Percentiles rank a stretch among this genome's conserved stretches.
Evolutionary conservation across 768 basidiomycete species (phyloP).

Genomic region (Suillus occidentalis): DNA sequence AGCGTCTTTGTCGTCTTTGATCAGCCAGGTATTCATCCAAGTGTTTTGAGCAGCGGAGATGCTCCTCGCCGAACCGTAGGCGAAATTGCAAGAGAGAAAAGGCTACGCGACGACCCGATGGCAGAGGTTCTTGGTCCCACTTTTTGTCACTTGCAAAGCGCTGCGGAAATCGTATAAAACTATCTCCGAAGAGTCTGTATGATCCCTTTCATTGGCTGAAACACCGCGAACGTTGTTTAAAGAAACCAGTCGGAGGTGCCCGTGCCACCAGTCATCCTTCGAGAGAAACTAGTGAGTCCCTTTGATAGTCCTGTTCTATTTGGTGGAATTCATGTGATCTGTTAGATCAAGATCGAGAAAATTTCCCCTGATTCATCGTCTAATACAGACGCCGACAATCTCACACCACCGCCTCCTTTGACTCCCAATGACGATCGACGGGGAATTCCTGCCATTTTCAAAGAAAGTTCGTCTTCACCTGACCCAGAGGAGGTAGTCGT

Average conservation of each 20-base stretch:
- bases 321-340: background rate
- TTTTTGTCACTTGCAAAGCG: slow-evolving; percentile 54
- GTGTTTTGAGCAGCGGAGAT: slow-evolving; percentile 21
- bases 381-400: slow-evolving; percentile 31
- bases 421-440: slow-evolving; percentile 36
- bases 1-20: slow-evolving; percentile 11
- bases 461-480: slow-evolving; percentile 25
- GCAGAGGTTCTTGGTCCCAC: slow-evolving; percentile 50
- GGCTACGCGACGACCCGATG: slow-evolving; percentile 52
- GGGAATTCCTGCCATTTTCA: slow-evolving; percentile 19
- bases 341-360: slow-evolving; percentile 20
- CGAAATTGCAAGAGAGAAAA: slow-evolving; percentile 50
- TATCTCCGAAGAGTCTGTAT: slow-evolving; percentile 65
- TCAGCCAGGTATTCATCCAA: slow-evolving; percentile 12
- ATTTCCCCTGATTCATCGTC: slow-evolving; percentile 29
- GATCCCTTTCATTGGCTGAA: slow-evolving; percentile 69
- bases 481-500: slow-evolving; percentile 18
- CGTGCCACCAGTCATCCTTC: slow-evolving; percentile 17
- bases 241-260: slow-evolving; percentile 34
- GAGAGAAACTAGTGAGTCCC: slow-evolving; percentile 25
- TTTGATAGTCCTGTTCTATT: background rate
- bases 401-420: slow-evolving; percentile 36
- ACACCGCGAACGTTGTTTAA: slow-evolving; percentile 61
- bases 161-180: slow-evolving; percentile 59
- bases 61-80: slow-evolving; percentile 38